Conservation (phyloP, 371 early-diverging fungal genomes). For the Mortierella sp. region DNA sequence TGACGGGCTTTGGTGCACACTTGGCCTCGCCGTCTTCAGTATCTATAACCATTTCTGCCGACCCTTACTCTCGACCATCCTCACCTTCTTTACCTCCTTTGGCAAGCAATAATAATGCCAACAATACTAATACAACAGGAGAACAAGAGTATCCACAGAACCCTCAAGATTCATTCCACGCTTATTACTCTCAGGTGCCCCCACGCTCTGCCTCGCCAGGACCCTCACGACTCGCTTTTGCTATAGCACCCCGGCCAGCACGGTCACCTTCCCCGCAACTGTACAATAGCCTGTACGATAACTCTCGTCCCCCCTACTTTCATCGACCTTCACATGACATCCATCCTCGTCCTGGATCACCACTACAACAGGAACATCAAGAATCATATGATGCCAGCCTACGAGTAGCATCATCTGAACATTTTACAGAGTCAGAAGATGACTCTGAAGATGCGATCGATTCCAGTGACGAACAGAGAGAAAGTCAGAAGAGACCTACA, state of each 20-base stretch:
- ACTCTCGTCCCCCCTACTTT: slow-evolving; percentile 28
- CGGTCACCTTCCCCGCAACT: slow-evolving; percentile 53
- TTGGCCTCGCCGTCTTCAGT: slow-evolving; percentile 27
- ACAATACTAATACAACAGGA: slow-evolving; percentile 1
- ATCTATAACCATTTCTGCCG: slow-evolving; percentile 34
- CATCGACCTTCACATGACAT: slow-evolving; percentile 30
- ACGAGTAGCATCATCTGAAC: slow-evolving; percentile 25
- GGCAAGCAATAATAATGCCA: slow-evolving; percentile 16
- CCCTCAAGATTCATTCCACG: slow-evolving; percentile 36
- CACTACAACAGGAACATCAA: slow-evolving; percentile 49
- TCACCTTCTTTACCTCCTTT: slow-evolving; percentile 22
- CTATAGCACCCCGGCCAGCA: slow-evolving; percentile 31
- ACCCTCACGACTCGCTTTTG: slow-evolving; percentile 44
- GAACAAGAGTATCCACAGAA: slow-evolving; percentile 55
- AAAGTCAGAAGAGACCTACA: slow-evolving; percentile 3
- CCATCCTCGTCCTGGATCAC: slow-evolving; percentile 44
- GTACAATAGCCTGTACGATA: slow-evolving; percentile 26
- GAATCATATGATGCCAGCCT: slow-evolving; percentile 39
- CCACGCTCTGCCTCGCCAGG: slow-evolving; percentile 38
- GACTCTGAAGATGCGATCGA: slow-evolving; percentile 26
- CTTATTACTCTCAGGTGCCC: slow-evolving; percentile 39
- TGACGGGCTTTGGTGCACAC: slow-evolving; percentile 24
- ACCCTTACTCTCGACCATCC: slow-evolving; percentile 33
- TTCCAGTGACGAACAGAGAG: slow-evolving; percentile 30
- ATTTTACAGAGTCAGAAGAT: slow-evolving; percentile 17